phyloP scores from a whole-genome alignment of 331 rosid genomes.

The Malus hybrid region DNA sequence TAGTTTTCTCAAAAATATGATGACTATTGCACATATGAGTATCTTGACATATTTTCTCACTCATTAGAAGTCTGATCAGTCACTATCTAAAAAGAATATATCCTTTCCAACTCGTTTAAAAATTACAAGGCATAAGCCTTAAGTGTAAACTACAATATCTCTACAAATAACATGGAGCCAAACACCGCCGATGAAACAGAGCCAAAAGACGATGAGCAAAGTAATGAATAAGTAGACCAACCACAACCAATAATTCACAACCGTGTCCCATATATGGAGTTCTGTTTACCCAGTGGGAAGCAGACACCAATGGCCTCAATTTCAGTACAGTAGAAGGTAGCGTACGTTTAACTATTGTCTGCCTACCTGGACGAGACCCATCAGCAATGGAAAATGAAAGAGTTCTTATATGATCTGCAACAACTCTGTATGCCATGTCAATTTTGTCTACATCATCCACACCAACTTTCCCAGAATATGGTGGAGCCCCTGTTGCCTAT shows the following conservation, averaged over 20 bases:
- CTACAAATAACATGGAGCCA: neutral
- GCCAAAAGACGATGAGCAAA: neutral
- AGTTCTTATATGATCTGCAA: slow-evolving; percentile 95
- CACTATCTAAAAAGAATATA: neutral
- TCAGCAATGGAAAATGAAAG: slow-evolving; percentile 96
- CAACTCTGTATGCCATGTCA: slow-evolving; percentile 96
- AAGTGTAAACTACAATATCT: neutral
- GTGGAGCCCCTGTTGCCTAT: slow-evolving; percentile 83
- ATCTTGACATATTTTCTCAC: neutral
- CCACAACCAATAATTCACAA: neutral
- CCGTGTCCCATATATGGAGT: neutral
- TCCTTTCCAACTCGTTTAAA: neutral
- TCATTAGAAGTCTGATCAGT: neutral
- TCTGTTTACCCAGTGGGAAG: neutral
- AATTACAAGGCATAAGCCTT: neutral
- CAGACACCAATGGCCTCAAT: neutral
- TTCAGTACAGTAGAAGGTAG: neutral
- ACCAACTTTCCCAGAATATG: slow-evolving; percentile 87
- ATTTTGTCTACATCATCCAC: slow-evolving; percentile 72
- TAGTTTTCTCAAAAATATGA: neutral
- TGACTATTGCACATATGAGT: neutral
- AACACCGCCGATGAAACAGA: neutral
- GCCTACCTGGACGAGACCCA: slow-evolving; percentile 91
- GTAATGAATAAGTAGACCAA: neutral
- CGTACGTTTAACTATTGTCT: neutral